Percentiles rank a stretch among this genome's conserved stretches.
Evolutionary conservation across 148 eudicot species (phyloP).

Genomic region (Cornus kousa): DNA sequence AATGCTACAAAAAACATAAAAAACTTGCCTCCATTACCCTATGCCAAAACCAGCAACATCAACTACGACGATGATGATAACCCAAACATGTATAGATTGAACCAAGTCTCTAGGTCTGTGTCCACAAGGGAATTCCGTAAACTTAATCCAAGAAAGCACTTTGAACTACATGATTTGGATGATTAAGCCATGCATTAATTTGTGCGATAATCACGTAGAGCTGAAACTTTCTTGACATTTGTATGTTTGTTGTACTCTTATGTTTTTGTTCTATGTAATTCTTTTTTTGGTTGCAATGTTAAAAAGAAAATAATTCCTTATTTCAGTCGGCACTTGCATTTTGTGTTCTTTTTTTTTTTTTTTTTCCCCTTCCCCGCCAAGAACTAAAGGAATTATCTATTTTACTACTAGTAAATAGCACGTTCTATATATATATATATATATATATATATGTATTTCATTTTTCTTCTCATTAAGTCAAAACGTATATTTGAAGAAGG

Average conservation of each 20-base stretch:
- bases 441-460: no score
- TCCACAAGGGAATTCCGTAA: slow-evolving; percentile 38
- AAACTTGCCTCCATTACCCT: slow-evolving; percentile 32
- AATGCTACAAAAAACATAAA: slow-evolving; percentile 24
- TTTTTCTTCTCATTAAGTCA: no score
- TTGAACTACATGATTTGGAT: slow-evolving; percentile 14
- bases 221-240: not conserved
- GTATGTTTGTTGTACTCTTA: not conserved
- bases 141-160: slow-evolving; percentile 18
- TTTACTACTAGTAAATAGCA: no score
- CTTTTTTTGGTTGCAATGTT: no score
- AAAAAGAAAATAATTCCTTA: no score
- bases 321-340: no score
- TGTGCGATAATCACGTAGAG: not conserved
- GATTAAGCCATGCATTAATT: slow-evolving; percentile 7
- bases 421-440: no score
- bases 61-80: not conserved
- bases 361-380: no score
- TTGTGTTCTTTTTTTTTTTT: no score
- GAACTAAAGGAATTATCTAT: no score
- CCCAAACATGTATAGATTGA: slow-evolving; percentile 14
- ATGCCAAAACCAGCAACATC: slow-evolving; percentile 13
- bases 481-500: no score
- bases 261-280: not conserved
- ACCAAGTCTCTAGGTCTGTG: slow-evolving; percentile 29